Evolutionary conservation across 1,139 yeast species (phyloP).

Genomic region (Pneumocystis canis): DNA sequence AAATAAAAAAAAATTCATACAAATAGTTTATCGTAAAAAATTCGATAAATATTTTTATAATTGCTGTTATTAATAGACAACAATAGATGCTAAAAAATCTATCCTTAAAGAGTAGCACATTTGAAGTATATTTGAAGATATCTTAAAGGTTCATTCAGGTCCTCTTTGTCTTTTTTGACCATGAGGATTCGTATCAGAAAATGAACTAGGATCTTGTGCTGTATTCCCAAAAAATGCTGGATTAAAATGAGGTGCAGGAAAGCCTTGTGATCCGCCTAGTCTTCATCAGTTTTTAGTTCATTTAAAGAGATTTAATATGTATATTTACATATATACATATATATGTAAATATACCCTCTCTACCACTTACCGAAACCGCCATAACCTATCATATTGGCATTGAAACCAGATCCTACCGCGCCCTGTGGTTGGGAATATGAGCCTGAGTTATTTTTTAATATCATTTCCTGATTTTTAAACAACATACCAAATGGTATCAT

Average conservation of each 20-base stretch:
- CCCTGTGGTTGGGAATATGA: slow-evolving; percentile 9
- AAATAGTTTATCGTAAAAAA: background rate
- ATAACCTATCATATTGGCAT: slow-evolving; percentile 14
- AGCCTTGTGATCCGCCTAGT: slow-evolving; percentile 13
- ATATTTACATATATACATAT: slow-evolving; percentile 1
- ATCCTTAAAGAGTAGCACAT: background rate
- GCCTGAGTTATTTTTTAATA: background rate
- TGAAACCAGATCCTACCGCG: slow-evolving; percentile 12
- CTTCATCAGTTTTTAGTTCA: too few species aligned
- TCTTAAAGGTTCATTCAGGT: background rate
- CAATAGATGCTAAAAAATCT: background rate
- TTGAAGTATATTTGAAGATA: background rate
- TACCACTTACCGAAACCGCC: slow-evolving; percentile 14
- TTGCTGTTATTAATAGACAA: background rate
- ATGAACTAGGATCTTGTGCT: slow-evolving; percentile 11
- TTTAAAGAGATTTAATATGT: background rate
- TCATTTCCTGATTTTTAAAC: background rate
- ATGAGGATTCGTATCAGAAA: slow-evolving; percentile 16
- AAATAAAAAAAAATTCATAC: background rate
- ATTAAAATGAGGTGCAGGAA: slow-evolving; percentile 14
- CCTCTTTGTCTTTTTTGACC: slow-evolving; percentile 16
- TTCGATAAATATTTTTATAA: background rate
- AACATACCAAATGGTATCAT: slow-evolving; percentile 8
- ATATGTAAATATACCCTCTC: background rate
- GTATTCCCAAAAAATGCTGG: slow-evolving; percentile 15